phyloP scores from a whole-genome alignment of 352 stramenopile genomes.

The Lagenidium sp. region DNA sequence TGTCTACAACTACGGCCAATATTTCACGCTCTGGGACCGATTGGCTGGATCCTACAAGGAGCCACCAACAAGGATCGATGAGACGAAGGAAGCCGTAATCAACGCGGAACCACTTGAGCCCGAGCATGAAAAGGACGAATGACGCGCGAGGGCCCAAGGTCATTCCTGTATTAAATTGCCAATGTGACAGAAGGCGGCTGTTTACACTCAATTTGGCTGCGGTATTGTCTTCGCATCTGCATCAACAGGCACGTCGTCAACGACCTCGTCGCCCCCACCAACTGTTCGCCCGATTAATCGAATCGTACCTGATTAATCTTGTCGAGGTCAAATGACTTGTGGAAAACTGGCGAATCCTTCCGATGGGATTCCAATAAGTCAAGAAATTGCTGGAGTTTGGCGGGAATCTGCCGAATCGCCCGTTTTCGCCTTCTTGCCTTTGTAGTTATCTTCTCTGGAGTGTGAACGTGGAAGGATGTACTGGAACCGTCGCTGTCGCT shows the following conservation, averaged over 20 bases:
- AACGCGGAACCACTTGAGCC: no score
- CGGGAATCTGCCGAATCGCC: neutral
- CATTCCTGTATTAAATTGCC: no score
- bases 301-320: conserved; percentile 11
- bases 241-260: no score
- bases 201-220: neutral
- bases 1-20: conserved; percentile 70
- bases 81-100: conserved; percentile 6
- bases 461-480: no score
- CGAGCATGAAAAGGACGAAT: no score
- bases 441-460: no score
- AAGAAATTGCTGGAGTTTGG: conserved; percentile 8
- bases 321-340: conserved; percentile 11
- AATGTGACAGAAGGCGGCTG: no score
- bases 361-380: conserved; percentile 13
- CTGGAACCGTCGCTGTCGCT: no score
- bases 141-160: no score
- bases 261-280: no score
- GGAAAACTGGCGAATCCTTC: conserved; percentile 4
- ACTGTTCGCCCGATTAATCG: no score
- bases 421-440: conserved; percentile 5
- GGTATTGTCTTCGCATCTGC: conserved; percentile 2
- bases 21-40: conserved; percentile 69
- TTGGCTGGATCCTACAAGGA: conserved; percentile 54
- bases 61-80: conserved; percentile 4